A percentile compares a stretch with the other conserved stretches of the same genome.
Evolutionary conservation across 257 asterid species (phyloP).

Genomic region (Ocimum tenuiflorum): DNA sequence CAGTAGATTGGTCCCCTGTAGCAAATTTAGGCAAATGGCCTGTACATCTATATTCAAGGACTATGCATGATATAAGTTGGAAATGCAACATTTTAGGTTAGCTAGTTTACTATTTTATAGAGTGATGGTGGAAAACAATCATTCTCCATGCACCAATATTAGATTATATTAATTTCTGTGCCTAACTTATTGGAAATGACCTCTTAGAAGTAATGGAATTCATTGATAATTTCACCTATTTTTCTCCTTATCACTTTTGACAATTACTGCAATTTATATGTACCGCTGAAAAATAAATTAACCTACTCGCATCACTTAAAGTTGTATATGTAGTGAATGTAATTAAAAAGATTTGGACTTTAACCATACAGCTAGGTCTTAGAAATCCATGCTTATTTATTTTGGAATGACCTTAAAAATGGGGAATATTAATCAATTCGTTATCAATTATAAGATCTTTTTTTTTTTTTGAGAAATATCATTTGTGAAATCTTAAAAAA

Average conservation of each 20-base stretch:
- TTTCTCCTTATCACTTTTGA: background rate
- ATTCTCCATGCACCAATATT: conserved; percentile 21
- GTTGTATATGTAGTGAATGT: background rate
- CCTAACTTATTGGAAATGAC: conserved; percentile 13
- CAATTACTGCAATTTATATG: background rate
- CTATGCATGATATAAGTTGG: conserved; percentile 21
- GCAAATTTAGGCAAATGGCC: conserved; percentile 27
- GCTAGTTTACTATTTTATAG: conserved; percentile 18
- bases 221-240: background rate
- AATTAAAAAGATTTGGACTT: background rate
- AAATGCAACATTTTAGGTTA: conserved; percentile 22
- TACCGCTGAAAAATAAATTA: no score
- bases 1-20: conserved; percentile 35
- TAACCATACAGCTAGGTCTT: no score
- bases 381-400: background rate
- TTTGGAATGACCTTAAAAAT: background rate
- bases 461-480: background rate
- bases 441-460: background rate
- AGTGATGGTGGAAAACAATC: conserved; percentile 26
- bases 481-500: background rate
- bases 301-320: background rate
- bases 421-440: background rate
- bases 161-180: background rate
- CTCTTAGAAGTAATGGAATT: background rate
- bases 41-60: conserved; percentile 7